A percentile compares a stretch with the other conserved stretches of the same genome.
Conservation (phyloP, 179 eudicot species). For the Sideroxylon spinosum region DNA sequence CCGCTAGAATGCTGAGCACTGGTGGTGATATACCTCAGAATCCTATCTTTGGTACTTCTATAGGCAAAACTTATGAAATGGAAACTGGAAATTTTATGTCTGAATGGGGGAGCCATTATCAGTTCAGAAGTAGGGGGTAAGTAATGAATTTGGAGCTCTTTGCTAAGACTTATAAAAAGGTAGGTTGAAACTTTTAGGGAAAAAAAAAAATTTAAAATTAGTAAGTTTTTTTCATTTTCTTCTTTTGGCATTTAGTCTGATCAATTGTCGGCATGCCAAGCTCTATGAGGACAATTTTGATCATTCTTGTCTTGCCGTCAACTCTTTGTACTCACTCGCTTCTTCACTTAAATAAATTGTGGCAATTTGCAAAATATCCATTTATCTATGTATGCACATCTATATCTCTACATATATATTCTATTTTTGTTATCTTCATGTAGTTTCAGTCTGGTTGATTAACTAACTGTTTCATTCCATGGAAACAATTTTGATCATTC, state of each 20-base stretch:
- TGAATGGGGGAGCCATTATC: constrained; percentile 3
- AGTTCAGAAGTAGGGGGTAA: constrained; percentile 17
- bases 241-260: not conserved
- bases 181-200: not conserved
- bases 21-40: not conserved
- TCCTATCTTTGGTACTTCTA: constrained; percentile 3
- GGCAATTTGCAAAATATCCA: not conserved
- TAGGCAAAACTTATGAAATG: constrained; percentile 18
- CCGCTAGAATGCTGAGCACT: constrained; percentile 8
- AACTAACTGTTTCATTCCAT: not conserved
- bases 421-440: not conserved
- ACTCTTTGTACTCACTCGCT: not conserved
- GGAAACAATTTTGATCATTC: not conserved
- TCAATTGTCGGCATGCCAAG: not conserved
- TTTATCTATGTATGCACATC: no score
- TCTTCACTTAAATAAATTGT: not conserved
- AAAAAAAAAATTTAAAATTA: not conserved
- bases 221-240: not conserved
- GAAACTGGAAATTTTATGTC: constrained; percentile 7
- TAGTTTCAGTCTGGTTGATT: not conserved
- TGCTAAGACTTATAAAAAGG: not conserved
- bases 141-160: constrained; percentile 10
- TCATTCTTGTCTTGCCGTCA: not conserved
- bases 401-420: not conserved
- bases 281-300: not conserved